phyloP scores from a whole-genome alignment of 192 early-diverging fungal species.

The Lobosporangium transversale region DNA sequence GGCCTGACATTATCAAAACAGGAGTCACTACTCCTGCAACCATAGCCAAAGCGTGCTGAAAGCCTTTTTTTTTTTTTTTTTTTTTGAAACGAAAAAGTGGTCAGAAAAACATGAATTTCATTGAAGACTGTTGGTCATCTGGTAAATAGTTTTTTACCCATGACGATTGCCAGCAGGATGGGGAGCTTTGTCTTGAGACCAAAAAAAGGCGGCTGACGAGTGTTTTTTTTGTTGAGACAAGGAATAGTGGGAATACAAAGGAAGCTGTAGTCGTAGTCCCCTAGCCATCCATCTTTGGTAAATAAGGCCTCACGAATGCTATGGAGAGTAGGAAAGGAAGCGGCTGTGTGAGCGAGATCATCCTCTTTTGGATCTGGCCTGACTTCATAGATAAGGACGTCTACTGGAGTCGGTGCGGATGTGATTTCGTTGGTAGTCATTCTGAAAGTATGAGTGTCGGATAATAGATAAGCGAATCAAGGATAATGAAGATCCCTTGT shows the following conservation, averaged over 20 bases:
- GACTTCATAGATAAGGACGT: conserved; percentile 34
- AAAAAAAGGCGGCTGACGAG: conserved; percentile 57
- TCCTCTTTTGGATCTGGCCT: conserved; percentile 12
- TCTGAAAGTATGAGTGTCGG: no score
- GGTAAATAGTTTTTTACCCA: conserved; percentile 51
- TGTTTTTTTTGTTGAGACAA: conserved; percentile 32
- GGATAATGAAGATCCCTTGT: no score
- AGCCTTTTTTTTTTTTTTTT: conserved; percentile 14
- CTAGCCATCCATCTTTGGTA: conserved; percentile 59
- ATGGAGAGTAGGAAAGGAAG: conserved; percentile 19
- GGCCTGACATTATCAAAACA: conserved; percentile 55
- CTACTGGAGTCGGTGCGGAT: conserved; percentile 13
- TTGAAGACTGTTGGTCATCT: no score
- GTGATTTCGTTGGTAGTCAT: conserved; percentile 36
- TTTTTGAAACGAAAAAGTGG: no score
- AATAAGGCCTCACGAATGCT: conserved; percentile 27
- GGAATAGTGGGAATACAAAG: conserved; percentile 58
- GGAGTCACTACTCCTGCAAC: conserved; percentile 60
- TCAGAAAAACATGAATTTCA: no score
- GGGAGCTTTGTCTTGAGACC: conserved; percentile 59
- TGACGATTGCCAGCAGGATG: conserved; percentile 53
- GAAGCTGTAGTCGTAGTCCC: conserved; percentile 54
- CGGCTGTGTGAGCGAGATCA: conserved; percentile 35
- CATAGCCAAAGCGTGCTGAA: conserved; percentile 44
- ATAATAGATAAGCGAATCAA: no score